Evolutionary conservation across 2,329 filamentous ascomycete species (phyloP).

Genomic region (Xylariaceae sp.): DNA sequence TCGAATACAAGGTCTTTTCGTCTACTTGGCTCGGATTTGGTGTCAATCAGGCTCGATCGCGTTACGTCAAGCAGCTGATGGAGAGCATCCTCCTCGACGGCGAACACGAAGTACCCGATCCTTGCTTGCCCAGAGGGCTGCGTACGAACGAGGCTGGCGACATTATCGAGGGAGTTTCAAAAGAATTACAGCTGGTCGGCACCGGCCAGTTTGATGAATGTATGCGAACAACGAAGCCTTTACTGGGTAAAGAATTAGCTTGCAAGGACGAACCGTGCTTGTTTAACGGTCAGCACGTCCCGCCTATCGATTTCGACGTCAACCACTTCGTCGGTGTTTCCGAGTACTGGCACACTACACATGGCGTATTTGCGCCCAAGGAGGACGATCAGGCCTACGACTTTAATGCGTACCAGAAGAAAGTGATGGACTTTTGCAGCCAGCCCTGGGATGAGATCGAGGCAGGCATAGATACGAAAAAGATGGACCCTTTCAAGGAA

Average conservation of each 20-base stretch:
- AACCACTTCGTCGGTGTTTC: slow-evolving; percentile 98
- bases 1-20: slow-evolving; percentile 88
- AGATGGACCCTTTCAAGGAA: slow-evolving; percentile 72
- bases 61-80: slow-evolving; percentile 75
- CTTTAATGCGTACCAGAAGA: slow-evolving; percentile 79
- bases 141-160: slow-evolving; percentile 69
- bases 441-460: slow-evolving; percentile 76
- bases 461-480: slow-evolving; percentile 56
- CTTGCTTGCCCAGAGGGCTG: slow-evolving; percentile 78
- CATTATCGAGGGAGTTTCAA: slow-evolving; percentile 36
- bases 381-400: slow-evolving; percentile 77
- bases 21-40: slow-evolving; percentile 97
- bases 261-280: slow-evolving; percentile 82
- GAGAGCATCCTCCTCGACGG: slow-evolving; percentile 57
- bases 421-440: slow-evolving; percentile 79
- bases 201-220: slow-evolving; percentile 87
- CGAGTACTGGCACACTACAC: slow-evolving; percentile 98
- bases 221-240: slow-evolving; percentile 70
- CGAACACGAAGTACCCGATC: slow-evolving; percentile 72
- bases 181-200: slow-evolving; percentile 60
- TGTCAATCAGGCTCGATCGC: slow-evolving; percentile 83
- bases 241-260: slow-evolving; percentile 82
- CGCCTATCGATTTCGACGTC: slow-evolving; percentile 91
- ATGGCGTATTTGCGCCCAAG: slow-evolving; percentile 79
- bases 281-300: slow-evolving; percentile 85